Conservation (phyloP, 257 asterid genomes). For the Dorcoceras hygrometricum region DNA sequence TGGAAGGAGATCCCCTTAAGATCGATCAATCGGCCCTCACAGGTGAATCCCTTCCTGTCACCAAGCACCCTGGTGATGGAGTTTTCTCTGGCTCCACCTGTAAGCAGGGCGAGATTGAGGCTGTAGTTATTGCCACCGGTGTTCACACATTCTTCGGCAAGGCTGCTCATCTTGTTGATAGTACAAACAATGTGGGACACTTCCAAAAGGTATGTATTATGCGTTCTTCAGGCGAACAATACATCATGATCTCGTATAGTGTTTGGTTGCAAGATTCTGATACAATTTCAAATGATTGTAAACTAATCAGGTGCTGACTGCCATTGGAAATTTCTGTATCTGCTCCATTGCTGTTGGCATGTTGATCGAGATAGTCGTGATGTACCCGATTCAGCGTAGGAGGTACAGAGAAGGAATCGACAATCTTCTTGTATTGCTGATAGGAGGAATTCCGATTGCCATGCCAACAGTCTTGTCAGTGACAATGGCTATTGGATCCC, state of each 20-base stretch:
- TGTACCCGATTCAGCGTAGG: constrained; percentile 82
- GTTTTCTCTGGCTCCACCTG: constrained; percentile 83
- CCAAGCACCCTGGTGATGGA: constrained; percentile 59
- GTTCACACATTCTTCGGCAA: constrained; percentile 83
- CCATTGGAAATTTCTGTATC: constrained; percentile 78
- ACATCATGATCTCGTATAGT: not conserved
- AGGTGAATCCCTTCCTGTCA: no score
- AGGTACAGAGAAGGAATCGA: constrained; percentile 71
- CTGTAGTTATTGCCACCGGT: no score
- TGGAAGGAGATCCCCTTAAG: constrained; percentile 80
- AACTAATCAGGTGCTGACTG: constrained; percentile 56
- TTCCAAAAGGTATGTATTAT: constrained; percentile 62
- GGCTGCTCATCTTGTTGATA: constrained; percentile 85
- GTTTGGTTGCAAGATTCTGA: not conserved
- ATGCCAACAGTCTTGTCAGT: constrained; percentile 94
- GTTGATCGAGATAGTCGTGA: constrained; percentile 63
- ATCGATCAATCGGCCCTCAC: no score
- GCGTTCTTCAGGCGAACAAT: not conserved
- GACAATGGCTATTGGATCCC: constrained; percentile 91
- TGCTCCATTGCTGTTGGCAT: constrained; percentile 76
- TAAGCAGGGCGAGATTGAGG: constrained; percentile 87
- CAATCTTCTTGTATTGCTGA: constrained; percentile 70
- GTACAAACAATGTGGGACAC: constrained; percentile 79
- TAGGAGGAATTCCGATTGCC: constrained; percentile 91
- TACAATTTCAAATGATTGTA: not conserved